phyloP scores from a whole-genome alignment of 371 early-diverging fungal genomes.

The Phascolomyces articulosus region DNA sequence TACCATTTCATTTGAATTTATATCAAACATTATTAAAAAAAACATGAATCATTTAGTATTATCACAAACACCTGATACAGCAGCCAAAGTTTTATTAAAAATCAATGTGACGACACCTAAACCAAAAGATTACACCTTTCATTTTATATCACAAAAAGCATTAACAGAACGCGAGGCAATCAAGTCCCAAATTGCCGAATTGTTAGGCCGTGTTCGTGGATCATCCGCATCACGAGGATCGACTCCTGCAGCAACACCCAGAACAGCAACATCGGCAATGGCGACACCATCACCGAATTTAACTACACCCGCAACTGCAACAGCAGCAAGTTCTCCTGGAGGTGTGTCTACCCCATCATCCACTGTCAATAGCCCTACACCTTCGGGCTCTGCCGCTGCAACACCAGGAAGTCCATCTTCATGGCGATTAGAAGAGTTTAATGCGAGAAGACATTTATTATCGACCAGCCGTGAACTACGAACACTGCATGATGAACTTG shows the following conservation, averaged over 20 bases:
- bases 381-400: not conserved
- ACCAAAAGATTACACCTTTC: slow-evolving; percentile 50
- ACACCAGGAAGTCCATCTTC: slow-evolving; percentile 16
- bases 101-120: slow-evolving; percentile 30
- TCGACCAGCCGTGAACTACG: slow-evolving; percentile 71
- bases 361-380: slow-evolving; percentile 24
- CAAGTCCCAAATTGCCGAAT: slow-evolving; percentile 55
- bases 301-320: slow-evolving; percentile 14
- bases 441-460: slow-evolving; percentile 65
- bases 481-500: slow-evolving; percentile 80
- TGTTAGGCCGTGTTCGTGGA: slow-evolving; percentile 46
- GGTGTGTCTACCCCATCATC: slow-evolving; percentile 27
- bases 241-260: slow-evolving; percentile 7
- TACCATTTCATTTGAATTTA: not conserved
- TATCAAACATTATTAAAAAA: not conserved
- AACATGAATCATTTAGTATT: not conserved
- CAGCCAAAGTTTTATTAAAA: slow-evolving; percentile 43
- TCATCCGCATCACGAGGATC: slow-evolving; percentile 7
- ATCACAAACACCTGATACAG: slow-evolving; percentile 43
- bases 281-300: slow-evolving; percentile 3
- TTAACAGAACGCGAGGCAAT: slow-evolving; percentile 59
- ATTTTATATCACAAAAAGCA: slow-evolving; percentile 58
- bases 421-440: slow-evolving; percentile 57
- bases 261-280: slow-evolving; percentile 9
- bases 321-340: slow-evolving; percentile 21